phyloP scores from a whole-genome alignment of 1,284 basidiomycete genomes.

The Cutaneotrichosporon cutaneum region DNA sequence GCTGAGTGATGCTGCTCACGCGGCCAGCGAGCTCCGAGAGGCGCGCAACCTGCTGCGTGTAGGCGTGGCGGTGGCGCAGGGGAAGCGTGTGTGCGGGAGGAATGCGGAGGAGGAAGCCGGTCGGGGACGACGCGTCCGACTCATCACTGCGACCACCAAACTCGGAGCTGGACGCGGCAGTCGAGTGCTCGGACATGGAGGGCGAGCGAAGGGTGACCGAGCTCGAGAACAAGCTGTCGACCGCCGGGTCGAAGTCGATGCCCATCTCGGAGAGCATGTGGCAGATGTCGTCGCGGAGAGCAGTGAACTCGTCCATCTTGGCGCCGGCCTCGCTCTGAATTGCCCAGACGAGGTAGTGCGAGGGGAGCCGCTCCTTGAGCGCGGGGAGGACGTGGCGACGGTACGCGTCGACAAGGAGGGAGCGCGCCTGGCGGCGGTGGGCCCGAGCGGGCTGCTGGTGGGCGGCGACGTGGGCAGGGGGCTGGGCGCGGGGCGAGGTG shows the following conservation, averaged over 20 bases:
- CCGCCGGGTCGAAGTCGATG: conserved; percentile 23
- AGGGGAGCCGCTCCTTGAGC: conserved; percentile 50
- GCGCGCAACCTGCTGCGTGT: conserved; percentile 39
- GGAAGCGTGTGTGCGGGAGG: conserved; percentile 45
- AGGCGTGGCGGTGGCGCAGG: conserved; percentile 30
- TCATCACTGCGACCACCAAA: conserved; percentile 19
- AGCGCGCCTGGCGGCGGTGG: conserved; percentile 68
- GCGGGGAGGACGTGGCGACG: conserved; percentile 63
- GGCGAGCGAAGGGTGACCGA: conserved; percentile 7
- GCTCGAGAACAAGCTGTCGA: conserved; percentile 2
- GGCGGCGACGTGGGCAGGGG: conserved; percentile 25
- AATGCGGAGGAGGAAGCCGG: conserved; percentile 40
- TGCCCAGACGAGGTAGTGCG: conserved; percentile 46
- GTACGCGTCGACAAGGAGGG: conserved; percentile 71
- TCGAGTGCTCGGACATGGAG: conserved; percentile 16
- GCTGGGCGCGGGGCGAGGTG: conserved; percentile 12
- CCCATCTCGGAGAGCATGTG: conserved; percentile 29
- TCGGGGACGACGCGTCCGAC: conserved; percentile 14
- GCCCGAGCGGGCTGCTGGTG: conserved; percentile 55
- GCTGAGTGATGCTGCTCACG: conserved; percentile 39
- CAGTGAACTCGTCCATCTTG: conserved; percentile 40
- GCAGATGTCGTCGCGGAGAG: conserved; percentile 36
- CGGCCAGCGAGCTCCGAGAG: conserved; percentile 42
- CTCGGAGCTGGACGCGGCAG: conserved; percentile 19
- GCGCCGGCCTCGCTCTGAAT: conserved; percentile 40